These are phyloP conservation scores for Musa beccarii DNA, from an alignment of 176 grass and related monocot species.

Conservation along the genomic window DNA sequence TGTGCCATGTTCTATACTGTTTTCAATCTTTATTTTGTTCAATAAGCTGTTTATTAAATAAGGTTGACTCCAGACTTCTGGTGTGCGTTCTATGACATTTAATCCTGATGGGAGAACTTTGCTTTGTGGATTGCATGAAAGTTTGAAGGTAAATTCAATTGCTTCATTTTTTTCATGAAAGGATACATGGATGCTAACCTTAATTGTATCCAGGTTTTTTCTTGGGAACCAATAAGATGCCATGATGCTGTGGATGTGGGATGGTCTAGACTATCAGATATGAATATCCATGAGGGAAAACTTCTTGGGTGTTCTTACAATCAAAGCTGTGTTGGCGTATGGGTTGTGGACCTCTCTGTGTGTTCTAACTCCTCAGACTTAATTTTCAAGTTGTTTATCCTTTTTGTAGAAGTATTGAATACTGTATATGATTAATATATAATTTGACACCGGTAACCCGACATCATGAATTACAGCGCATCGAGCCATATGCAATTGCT, in stretches of 20 bases:
- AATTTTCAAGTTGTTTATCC: constrained; percentile 3
- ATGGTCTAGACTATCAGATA: constrained; percentile 94
- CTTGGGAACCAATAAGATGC: constrained; percentile 93
- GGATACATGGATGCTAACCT: constrained; percentile 17
- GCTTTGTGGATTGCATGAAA: constrained; percentile 90
- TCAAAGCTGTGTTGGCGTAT: constrained; percentile 99
- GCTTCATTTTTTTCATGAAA: not conserved
- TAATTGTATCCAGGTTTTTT: constrained; percentile 67
- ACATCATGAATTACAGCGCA: constrained; percentile 44
- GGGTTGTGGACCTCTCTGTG: constrained; percentile 94
- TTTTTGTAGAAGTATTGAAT: constrained; percentile 7
- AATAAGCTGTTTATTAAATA: not conserved
- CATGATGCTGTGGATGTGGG: constrained; percentile 92
- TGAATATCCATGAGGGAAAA: constrained; percentile 95
- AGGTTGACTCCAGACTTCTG: constrained; percentile 51
- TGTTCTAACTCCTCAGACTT: constrained; percentile 1
- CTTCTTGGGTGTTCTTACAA: constrained; percentile 98
- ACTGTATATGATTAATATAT: not conserved
- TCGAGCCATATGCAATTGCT: constrained; percentile 68
- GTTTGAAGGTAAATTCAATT: constrained; percentile 55
- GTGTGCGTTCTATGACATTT: constrained; percentile 94
- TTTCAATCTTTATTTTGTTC: not conserved
- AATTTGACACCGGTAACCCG: constrained; percentile 8
- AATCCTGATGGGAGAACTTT: constrained; percentile 92
- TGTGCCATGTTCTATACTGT: not conserved